Conservation (phyloP, 345 rosid species). For the Theobroma cacao region DNA sequence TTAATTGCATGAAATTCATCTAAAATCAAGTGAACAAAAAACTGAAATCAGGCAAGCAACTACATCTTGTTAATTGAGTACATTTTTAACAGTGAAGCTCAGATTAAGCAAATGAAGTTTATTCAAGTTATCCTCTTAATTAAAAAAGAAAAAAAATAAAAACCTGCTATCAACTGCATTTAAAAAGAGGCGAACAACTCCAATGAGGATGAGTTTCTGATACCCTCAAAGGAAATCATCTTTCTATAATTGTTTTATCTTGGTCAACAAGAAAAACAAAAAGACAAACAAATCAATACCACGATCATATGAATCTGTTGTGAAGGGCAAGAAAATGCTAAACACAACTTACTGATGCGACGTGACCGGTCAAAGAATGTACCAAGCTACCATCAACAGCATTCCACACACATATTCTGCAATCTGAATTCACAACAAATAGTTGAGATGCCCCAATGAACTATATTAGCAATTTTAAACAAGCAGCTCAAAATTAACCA, state of each 20-base stretch:
- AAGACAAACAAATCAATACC: neutral
- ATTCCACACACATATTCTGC: conserved; percentile 99
- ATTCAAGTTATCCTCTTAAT: neutral
- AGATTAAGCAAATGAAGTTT: conserved; percentile 1
- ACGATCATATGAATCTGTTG: neutral
- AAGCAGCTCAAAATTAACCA: neutral
- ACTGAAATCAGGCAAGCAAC: neutral
- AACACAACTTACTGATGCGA: conserved; percentile 72
- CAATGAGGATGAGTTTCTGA: neutral
- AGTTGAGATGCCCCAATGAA: conserved; percentile 9
- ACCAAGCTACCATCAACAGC: conserved; percentile 97
- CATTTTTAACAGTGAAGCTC: neutral
- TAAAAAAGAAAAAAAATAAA: neutral
- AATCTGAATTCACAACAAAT: conserved; percentile 56
- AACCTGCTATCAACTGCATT: neutral
- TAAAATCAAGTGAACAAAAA: neutral
- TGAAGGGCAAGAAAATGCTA: neutral
- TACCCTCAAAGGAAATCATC: neutral
- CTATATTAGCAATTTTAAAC: conserved; percentile 15
- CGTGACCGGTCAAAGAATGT: conserved; percentile 96
- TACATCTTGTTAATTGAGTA: conserved; percentile 3
- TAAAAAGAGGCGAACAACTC: neutral
- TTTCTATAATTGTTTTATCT: neutral
- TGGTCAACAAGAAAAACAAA: neutral
- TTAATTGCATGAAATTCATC: neutral